These are phyloP conservation scores for Nicotiana rustica DNA, from an alignment of 305 asterid species.

Conservation along the genomic window DNA sequence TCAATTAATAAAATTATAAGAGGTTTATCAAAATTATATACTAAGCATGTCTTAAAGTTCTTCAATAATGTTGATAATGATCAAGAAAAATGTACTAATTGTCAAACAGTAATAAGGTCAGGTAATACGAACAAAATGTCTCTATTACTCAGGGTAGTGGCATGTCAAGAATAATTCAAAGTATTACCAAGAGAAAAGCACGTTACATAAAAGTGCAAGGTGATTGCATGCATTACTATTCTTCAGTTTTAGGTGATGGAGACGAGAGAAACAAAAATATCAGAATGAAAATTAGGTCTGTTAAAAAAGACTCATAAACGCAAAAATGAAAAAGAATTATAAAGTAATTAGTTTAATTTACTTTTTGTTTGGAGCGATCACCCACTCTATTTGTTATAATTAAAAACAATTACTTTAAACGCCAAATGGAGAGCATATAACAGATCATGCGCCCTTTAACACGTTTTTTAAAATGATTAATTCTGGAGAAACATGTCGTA, in stretches of 20 bases:
- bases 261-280: not conserved
- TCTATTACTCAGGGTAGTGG: not conserved
- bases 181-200: too few species aligned
- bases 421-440: constrained; percentile 14
- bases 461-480: not conserved
- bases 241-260: constrained; percentile 13
- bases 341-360: not conserved
- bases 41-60: not conserved
- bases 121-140: not conserved
- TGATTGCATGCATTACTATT: not conserved
- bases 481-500: not conserved
- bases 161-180: too few species aligned
- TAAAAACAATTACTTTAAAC: not conserved
- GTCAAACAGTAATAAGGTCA: constrained; percentile 1
- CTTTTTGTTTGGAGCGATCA: not conserved
- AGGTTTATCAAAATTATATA: not conserved
- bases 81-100: not conserved
- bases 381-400: constrained; percentile 7
- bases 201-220: not conserved
- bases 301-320: not conserved
- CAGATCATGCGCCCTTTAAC: not conserved
- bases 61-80: not conserved
- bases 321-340: constrained; percentile 8
- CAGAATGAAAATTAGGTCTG: not conserved
- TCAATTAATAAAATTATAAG: not conserved